Conservation (phyloP, 2,329 filamentous ascomycete genomes). For the Diaporthe australafricana region DNA sequence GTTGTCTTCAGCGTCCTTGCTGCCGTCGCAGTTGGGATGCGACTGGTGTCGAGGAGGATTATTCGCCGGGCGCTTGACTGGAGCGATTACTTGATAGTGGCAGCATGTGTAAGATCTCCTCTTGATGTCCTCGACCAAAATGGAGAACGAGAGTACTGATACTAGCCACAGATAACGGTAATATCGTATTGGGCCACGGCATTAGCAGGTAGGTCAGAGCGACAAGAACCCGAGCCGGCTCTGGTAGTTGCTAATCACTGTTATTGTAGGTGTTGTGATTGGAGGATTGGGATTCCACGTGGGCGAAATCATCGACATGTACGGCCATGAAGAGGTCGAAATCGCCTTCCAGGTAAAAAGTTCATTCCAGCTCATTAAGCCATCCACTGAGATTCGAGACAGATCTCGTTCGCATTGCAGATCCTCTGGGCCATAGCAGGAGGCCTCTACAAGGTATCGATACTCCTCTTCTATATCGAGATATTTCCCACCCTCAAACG, state of each 20-base stretch:
- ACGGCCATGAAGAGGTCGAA: constrained; percentile 7
- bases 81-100: constrained; percentile 15
- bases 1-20: constrained; percentile 9
- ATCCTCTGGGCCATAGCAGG: constrained; percentile 19
- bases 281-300: constrained; percentile 11
- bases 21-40: constrained; percentile 11
- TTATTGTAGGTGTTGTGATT: neutral
- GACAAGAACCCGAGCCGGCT: rapidly evolving
- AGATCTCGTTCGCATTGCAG: constrained; percentile 22
- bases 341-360: neutral
- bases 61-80: constrained; percentile 3
- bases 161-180: neutral
- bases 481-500: constrained; percentile 9
- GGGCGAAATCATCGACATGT: constrained; percentile 16
- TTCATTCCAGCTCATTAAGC: neutral
- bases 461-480: constrained; percentile 21
- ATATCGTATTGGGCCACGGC: constrained; percentile 22
- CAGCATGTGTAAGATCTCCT: neutral
- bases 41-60: constrained; percentile 16
- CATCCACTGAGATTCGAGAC: neutral
- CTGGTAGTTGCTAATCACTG: neutral
- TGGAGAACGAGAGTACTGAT: neutral
- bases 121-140: rapidly evolving
- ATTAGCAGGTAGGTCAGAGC: neutral
- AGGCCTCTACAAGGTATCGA: constrained; percentile 20